Conservation (phyloP, 2,329 filamentous ascomycete species). For the Coniochaeta ligniaria region DNA sequence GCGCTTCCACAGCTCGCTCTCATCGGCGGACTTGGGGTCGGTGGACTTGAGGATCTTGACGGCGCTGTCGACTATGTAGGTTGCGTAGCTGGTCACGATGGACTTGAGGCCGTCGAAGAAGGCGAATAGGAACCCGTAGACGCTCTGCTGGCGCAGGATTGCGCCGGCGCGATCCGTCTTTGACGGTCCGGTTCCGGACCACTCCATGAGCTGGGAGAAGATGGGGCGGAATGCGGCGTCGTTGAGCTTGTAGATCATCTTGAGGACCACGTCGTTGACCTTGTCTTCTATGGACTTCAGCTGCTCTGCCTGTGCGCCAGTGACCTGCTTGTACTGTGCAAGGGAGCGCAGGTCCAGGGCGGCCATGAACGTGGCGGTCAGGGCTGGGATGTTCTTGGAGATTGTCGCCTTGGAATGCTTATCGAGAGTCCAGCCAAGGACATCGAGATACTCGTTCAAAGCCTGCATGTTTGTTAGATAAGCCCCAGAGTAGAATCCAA, state of each 20-base stretch:
- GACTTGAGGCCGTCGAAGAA: conserved; percentile 88
- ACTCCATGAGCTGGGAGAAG: conserved; percentile 80
- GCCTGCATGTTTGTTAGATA: conserved; percentile 41
- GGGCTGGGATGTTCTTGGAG: conserved; percentile 61
- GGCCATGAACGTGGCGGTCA: conserved; percentile 59
- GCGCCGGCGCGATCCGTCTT: conserved; percentile 54
- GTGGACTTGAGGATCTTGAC: conserved; percentile 51
- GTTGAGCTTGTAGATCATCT: conserved; percentile 95
- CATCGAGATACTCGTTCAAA: conserved; percentile 58
- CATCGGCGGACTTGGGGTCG: conserved; percentile 38
- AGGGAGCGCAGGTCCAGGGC: conserved; percentile 60
- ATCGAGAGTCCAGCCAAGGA: conserved; percentile 66
- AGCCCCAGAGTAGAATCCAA: background rate
- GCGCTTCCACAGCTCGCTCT: conserved; percentile 57
- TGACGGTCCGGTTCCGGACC: conserved; percentile 56
- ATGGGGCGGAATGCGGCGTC: conserved; percentile 89
- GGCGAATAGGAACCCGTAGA: conserved; percentile 71
- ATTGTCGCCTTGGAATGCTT: conserved; percentile 71
- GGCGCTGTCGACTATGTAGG: conserved; percentile 72
- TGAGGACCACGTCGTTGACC: conserved; percentile 65
- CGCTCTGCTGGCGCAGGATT: conserved; percentile 59
- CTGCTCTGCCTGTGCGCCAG: conserved; percentile 28
- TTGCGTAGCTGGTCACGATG: conserved; percentile 87
- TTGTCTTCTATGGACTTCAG: conserved; percentile 55
- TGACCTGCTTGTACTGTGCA: conserved; percentile 37